phyloP scores from a whole-genome alignment of 2,329 filamentous ascomycete genomes.

The Botrytis squamosa region DNA sequence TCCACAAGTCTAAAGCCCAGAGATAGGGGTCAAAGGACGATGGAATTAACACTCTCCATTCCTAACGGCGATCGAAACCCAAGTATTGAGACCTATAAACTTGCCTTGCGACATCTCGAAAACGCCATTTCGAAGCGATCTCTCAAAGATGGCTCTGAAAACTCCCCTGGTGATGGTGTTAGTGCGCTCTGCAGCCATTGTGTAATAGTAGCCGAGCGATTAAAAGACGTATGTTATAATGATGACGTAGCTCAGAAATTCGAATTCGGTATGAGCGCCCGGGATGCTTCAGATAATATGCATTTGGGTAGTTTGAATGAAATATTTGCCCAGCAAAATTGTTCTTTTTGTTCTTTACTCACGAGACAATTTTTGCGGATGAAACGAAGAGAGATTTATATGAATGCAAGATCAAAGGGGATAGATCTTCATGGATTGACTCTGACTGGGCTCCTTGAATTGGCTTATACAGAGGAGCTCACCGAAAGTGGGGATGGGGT shows the following conservation, averaged over 20 bases:
- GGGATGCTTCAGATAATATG: background rate
- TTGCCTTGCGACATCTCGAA: background rate
- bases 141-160: no score
- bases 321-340: background rate
- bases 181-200: background rate
- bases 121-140: background rate
- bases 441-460: background rate
- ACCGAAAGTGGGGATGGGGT: background rate
- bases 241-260: background rate
- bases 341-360: background rate
- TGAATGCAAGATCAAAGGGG: background rate
- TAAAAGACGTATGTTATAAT: background rate
- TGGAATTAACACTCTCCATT: conserved; percentile 1
- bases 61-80: background rate
- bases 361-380: background rate
- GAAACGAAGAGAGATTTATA: background rate
- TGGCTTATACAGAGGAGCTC: background rate
- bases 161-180: background rate
- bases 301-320: background rate
- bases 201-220: background rate
- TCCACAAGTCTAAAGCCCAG: no score
- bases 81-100: background rate
- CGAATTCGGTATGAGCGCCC: background rate
- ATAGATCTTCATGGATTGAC: background rate
- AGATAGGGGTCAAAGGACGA: background rate